Percentiles rank a stretch among this genome's conserved stretches.
Evolutionary conservation across 1,284 basidiomycete genomes (phyloP).

Genomic region (Microbotryum saponariae): DNA sequence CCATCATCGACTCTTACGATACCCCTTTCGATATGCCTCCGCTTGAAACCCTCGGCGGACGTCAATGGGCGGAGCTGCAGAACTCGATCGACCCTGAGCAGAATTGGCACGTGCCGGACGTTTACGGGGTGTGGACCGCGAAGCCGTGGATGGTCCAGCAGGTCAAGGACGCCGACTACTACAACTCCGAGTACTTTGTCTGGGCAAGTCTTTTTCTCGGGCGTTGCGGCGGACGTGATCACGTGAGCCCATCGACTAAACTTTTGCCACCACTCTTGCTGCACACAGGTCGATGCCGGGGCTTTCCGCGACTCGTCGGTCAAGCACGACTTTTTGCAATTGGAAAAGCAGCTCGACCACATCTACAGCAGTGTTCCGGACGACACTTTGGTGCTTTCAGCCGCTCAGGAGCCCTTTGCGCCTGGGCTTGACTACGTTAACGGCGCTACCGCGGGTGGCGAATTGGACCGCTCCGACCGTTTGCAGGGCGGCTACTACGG

Average conservation of each 20-base stretch:
- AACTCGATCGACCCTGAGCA: constrained; percentile 32
- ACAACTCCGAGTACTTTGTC: constrained; percentile 33
- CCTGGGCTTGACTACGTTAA: constrained; percentile 17
- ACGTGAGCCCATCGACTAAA: background rate
- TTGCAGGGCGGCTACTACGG: constrained; percentile 35
- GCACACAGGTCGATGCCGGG: constrained; percentile 29
- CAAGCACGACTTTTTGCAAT: constrained; percentile 22
- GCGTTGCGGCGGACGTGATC: background rate
- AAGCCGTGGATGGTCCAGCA: constrained; percentile 35
- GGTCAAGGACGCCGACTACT: constrained; percentile 23
- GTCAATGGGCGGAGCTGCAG: constrained; percentile 26
- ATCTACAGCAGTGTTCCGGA: constrained; percentile 23
- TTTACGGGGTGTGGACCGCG: constrained; percentile 34
- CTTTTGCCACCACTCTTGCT: background rate
- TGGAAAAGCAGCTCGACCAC: constrained; percentile 20
- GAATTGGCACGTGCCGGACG: constrained; percentile 31
- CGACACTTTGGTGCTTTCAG: constrained; percentile 31
- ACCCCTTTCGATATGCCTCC: constrained; percentile 33
- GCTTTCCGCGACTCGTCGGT: constrained; percentile 26
- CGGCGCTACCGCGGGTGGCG: constrained; percentile 5
- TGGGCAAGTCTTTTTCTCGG: constrained; percentile 17
- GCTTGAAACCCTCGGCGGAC: constrained; percentile 28
- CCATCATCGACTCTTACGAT: constrained; percentile 25
- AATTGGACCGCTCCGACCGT: constrained; percentile 28
- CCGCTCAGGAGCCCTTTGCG: constrained; percentile 23